Conservation (phyloP, 257 asterid species). For the Ilex asprella region DNA sequence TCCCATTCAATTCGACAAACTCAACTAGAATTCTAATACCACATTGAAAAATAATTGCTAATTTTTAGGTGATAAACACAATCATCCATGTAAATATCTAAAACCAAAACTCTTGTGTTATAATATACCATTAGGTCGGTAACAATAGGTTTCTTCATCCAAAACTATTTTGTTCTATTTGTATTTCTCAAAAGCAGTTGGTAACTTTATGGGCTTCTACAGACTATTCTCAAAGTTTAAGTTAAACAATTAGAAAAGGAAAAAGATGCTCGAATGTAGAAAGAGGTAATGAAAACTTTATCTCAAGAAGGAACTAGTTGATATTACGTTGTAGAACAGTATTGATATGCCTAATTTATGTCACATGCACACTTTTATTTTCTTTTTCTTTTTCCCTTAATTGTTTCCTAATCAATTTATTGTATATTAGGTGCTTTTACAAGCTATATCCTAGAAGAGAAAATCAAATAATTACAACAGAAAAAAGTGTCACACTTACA, state of each 20-base stretch:
- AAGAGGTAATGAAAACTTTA: conserved; percentile 37
- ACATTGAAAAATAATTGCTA: no score
- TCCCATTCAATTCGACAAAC: no score
- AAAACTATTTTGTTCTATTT: no score
- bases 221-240: conserved; percentile 42
- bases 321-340: no score
- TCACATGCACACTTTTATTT: neutral
- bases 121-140: no score
- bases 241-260: conserved; percentile 39
- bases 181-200: neutral
- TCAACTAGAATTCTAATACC: no score
- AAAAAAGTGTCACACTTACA: conserved; percentile 33
- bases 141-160: no score
- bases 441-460: conserved; percentile 38
- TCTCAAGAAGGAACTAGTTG: no score
- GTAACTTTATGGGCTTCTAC: conserved; percentile 15
- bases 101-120: no score
- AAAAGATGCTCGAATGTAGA: conserved; percentile 33
- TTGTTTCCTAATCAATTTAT: neutral
- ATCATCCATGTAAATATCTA: no score
- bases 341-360: neutral
- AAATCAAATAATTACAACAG: neutral
- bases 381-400: neutral
- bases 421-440: conserved; percentile 3
- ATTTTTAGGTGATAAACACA: no score